These are phyloP conservation scores for Recurvomyces mirabilis DNA, from an alignment of 495 filamentous ascomycete species.

Conservation along the genomic window DNA sequence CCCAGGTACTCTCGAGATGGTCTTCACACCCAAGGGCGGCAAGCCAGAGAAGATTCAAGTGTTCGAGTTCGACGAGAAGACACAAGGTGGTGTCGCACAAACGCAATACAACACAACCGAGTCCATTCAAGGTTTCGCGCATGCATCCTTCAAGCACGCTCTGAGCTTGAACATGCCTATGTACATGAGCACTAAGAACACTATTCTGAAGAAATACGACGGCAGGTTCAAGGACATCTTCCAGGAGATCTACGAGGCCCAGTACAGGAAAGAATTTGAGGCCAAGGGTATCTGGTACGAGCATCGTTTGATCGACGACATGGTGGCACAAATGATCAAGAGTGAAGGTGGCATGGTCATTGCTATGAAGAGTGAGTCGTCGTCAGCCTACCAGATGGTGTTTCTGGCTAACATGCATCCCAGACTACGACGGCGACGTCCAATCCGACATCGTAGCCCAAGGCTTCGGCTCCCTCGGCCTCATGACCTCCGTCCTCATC, in stretches of 20 bases:
- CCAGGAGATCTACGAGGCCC: slow-evolving; percentile 83
- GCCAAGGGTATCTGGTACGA: slow-evolving; percentile 95
- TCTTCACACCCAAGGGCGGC: slow-evolving; percentile 77
- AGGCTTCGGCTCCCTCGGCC: slow-evolving; percentile 92
- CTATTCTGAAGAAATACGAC: slow-evolving; percentile 97
- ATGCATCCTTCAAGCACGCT: slow-evolving; percentile 90
- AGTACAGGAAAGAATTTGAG: slow-evolving; percentile 82
- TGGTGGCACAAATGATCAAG: slow-evolving; percentile 99
- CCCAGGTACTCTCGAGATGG: slow-evolving; percentile 79
- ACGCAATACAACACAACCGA: slow-evolving; percentile 98
- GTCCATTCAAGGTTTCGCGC: slow-evolving; percentile 86
- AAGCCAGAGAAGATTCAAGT: slow-evolving; percentile 80
- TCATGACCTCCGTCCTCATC: slow-evolving; percentile 96
- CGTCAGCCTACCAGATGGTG: too few relatives aligned
- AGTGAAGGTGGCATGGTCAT: slow-evolving; percentile 89
- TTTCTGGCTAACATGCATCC: slow-evolving; percentile 14
- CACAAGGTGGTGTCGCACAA: slow-evolving; percentile 74
- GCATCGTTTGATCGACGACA: slow-evolving; percentile 97
- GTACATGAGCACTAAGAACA: slow-evolving; percentile 99
- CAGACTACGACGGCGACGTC: slow-evolving; percentile 97
- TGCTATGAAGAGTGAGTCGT: slow-evolving; percentile 79
- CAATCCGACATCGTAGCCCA: slow-evolving; percentile 97
- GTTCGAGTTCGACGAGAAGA: slow-evolving; percentile 59
- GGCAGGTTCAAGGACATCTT: slow-evolving; percentile 99
- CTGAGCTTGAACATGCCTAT: slow-evolving; percentile 74